Evolutionary conservation across 768 basidiomycete species (phyloP), one percentile per base, ranked within the genome.

Genomic region (Suillus hirtellus): DNA sequence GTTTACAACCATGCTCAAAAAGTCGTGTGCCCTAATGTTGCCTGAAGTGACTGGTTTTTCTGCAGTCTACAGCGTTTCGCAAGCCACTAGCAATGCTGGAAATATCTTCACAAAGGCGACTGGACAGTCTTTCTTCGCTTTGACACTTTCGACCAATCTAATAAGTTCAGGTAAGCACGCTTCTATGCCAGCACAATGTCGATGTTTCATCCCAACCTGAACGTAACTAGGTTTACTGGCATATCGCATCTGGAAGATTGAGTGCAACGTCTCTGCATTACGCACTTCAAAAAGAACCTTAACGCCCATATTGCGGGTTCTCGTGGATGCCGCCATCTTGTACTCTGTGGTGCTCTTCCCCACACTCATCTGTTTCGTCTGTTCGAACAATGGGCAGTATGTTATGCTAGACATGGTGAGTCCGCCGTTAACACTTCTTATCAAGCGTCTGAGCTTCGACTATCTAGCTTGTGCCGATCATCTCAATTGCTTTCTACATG

Each of bases 401-500:
- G 50, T 50, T 15, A 37, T 49, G 27, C 47, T 60, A 24, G 60
- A 37, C 44, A 37, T 52, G 60, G 46, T 60, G 34, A 37, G 21
- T 55, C 7, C 1, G 7, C 7, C 1, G 15, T 55, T 37, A 37
- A 11, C 10, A 11, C n/a, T 11, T 55, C 12, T 55, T 14, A 6
- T 37, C 7, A 8, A 21, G 21, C 8, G 24, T 37, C 54, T 55
- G 35, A 55, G 3, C n/a, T 55, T 15, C 11, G n/a, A 19, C 12
- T 8, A 55, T 37, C 10, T 19, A 63, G 63, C 31, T 63, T 15
- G 52, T 46, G n/a, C 63, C 63, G 19, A 63, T 63, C 59, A 63
- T 63, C 27, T 64, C 63, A 6, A 64, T 64, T 42, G 60, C 63
- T 24, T 64, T 64, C 40, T 64, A 64, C 31, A 64, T 64, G 63